Percentiles rank a stretch among this genome's conserved stretches.
These are phyloP conservation scores for Parafenestella ontariensis DNA, from an alignment of 2,329 filamentous ascomycete species.

Conservation along the genomic window DNA sequence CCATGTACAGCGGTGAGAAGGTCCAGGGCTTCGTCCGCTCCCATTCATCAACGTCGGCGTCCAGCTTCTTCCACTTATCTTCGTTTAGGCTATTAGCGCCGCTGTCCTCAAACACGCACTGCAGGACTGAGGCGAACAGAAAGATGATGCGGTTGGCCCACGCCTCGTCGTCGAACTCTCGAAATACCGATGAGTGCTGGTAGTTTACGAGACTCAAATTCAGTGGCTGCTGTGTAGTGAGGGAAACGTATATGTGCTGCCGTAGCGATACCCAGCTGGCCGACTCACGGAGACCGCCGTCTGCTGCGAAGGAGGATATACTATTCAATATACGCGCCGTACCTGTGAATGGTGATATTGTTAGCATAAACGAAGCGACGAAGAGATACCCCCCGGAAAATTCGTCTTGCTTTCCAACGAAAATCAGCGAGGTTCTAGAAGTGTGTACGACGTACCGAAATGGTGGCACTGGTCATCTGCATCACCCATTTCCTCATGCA, in stretches of 20 bases:
- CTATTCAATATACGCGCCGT: constrained; percentile 49
- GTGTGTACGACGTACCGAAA: constrained; percentile 21
- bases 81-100: constrained; percentile 25
- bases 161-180: constrained; percentile 37
- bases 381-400: too few species aligned
- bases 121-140: constrained; percentile 37
- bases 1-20: constrained; percentile 30
- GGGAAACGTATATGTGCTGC: constrained; percentile 51
- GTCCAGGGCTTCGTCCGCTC: constrained; percentile 41
- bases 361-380: too few species aligned
- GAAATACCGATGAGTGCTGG: constrained; percentile 36
- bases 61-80: constrained; percentile 38
- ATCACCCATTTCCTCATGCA: constrained; percentile 57
- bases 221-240: constrained; percentile 45
- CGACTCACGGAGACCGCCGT: constrained; percentile 51
- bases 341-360: not conserved
- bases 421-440: too few species aligned
- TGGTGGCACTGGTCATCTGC: constrained; percentile 51
- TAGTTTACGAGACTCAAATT: constrained; percentile 42
- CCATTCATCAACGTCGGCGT: constrained; percentile 42
- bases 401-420: too few species aligned
- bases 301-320: constrained; percentile 47
- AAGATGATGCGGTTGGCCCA: constrained; percentile 46
- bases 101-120: constrained; percentile 34
- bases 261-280: constrained; percentile 52